Conservation (phyloP, 768 basidiomycete species). For the Calocera cornea region DNA sequence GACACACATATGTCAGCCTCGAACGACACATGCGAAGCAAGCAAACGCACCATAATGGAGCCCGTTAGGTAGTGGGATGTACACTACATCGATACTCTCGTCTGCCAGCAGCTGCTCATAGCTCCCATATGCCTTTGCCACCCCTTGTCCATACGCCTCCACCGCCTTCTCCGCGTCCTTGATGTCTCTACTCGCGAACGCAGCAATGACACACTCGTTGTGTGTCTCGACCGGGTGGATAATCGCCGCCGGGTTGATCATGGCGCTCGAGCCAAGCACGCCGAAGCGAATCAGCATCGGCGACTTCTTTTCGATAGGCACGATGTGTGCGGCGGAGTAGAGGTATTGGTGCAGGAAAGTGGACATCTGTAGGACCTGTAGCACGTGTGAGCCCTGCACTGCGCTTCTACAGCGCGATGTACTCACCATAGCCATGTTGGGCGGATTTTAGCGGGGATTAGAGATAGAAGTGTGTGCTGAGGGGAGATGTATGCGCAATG, state of each 20-base stretch:
- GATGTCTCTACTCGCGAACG: slow-evolving; percentile 9
- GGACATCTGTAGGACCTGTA: neutral
- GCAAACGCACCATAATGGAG: slow-evolving; percentile 5
- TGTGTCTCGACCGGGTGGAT: slow-evolving; percentile 8
- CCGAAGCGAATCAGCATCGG: slow-evolving; percentile 3
- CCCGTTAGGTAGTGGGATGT: slow-evolving; percentile 12
- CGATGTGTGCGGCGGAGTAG: neutral
- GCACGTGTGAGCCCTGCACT: neutral
- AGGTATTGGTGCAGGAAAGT: neutral
- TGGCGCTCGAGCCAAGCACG: slow-evolving; percentile 9
- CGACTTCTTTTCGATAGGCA: neutral
- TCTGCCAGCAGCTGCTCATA: slow-evolving; percentile 10
- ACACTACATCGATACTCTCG: slow-evolving; percentile 10
- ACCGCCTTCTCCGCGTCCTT: slow-evolving; percentile 5
- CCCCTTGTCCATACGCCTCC: slow-evolving; percentile 5
- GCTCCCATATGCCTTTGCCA: slow-evolving; percentile 6
- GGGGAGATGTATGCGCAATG: neutral
- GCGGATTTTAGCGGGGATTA: neutral
- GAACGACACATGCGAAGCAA: neutral
- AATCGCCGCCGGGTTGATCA: slow-evolving; percentile 9
- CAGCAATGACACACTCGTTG: slow-evolving; percentile 7
- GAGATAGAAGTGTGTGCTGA: neutral
- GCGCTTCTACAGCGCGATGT: neutral
- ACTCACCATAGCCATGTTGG: neutral
- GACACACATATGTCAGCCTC: neutral